These are phyloP conservation scores for Zygosaccharomyces bailii DNA, from an alignment of 805 yeast species.

Conservation along the genomic window DNA sequence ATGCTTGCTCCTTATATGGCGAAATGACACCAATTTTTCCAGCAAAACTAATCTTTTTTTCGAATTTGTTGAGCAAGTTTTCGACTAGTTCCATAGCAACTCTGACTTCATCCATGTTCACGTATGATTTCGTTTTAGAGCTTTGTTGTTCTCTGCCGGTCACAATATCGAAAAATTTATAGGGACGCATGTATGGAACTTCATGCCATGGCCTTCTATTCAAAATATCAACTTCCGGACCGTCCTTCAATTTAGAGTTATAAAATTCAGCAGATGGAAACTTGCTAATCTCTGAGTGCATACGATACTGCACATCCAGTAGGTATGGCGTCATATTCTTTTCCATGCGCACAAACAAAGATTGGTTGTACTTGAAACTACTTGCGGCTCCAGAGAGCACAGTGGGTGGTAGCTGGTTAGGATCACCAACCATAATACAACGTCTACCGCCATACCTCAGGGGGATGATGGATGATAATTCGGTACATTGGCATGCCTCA, in stretches of 20 bases:
- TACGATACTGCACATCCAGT: constrained; percentile 90
- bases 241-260: constrained; percentile 67
- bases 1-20: constrained; percentile 88
- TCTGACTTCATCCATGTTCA: constrained; percentile 65
- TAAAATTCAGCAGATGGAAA: constrained; percentile 89
- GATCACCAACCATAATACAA: constrained; percentile 98
- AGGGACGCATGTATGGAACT: constrained; percentile 58
- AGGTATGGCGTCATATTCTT: constrained; percentile 57
- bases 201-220: constrained; percentile 77
- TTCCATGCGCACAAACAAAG: constrained; percentile 92
- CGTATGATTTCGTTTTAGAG: constrained; percentile 62
- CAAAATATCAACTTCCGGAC: constrained; percentile 59
- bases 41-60: constrained; percentile 47
- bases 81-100: constrained; percentile 67
- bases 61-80: constrained; percentile 47
- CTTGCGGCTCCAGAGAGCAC: constrained; percentile 89
- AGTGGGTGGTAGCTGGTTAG: constrained; percentile 96
- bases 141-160: constrained; percentile 66
- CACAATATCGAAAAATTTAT: constrained; percentile 67
- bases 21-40: constrained; percentile 88
- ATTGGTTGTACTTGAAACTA: constrained; percentile 75
- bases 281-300: constrained; percentile 88
- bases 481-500: constrained; percentile 98
- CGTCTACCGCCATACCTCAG: constrained; percentile 83
- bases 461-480: constrained; percentile 86